Base-by-base conservation (phyloP, 306 rosid genomes). In the Quercus bicolor region DNA sequence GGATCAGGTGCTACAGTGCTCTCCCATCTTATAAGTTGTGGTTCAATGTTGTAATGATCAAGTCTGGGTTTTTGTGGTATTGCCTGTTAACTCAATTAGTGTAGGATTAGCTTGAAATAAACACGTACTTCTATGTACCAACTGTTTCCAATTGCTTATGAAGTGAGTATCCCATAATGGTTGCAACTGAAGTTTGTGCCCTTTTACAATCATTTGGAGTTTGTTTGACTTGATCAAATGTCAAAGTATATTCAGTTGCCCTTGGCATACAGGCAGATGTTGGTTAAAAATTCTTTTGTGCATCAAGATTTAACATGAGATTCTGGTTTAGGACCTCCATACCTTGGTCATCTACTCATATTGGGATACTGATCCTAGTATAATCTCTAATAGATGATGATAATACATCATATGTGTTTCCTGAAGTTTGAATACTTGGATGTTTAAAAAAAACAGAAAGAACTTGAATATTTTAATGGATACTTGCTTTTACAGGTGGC, bases 401-500 rank as follows among this genome's bases (percentile, higher is more conserved):
- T 12, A 8, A 28, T 12, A 26, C 21, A 65, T 66, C 23, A 26
- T 19, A 66, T 34, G 13, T 6, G 24, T 33, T 33, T 66, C 52
- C 52, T 29, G 10, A 19, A 66, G 65, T 18, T 19, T 48, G 53
- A 48, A 48, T 48, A 48, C 15, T 48, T 48, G 15, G 13, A 48
- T 48, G 15, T 48, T 10, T 48, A 48, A 48, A 48, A 48, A 48
- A 48, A 48, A 48, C 4, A 48, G 53, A 48, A 12, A 10, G 15
- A 12, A 12, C 15, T 66, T 66, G 51, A 34, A 66, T 9, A 66
- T 18, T 19, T 66, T 34, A 33, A 19, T 6, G 45, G 70, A 55
- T 74, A 24, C 55, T 81, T 86, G 76, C 48, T 70, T 75, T 81
- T 77, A 29, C 86, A 91, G 97, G 97, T 91, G 57, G 93, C 97